Percentiles rank a stretch among this genome's conserved stretches.
Evolutionary conservation across 163 green algal genomes (phyloP).

Genomic region (Prototheca stagnorum): DNA sequence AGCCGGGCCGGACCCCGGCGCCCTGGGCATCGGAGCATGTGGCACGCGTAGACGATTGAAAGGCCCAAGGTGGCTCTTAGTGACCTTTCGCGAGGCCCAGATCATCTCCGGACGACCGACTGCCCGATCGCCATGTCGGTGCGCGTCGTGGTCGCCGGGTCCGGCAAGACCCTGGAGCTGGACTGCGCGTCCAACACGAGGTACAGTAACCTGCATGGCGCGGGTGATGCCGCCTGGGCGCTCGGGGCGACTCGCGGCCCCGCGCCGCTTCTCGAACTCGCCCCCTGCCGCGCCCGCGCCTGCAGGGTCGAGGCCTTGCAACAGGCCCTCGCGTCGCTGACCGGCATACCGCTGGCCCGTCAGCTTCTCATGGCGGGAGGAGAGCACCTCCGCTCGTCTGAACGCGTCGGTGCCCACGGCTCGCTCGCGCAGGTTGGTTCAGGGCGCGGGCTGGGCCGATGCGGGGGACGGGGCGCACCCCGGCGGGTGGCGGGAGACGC

Average conservation of each 20-base stretch:
- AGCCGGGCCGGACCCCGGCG: too few relatives aligned
- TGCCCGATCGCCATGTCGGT: constrained; percentile 13
- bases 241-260: background rate
- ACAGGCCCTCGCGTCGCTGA: constrained; percentile 51
- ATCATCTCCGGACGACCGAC: too few relatives aligned
- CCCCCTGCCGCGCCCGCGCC: background rate
- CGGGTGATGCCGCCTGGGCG: background rate
- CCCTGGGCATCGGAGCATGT: too few relatives aligned
- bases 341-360: constrained; percentile 43
- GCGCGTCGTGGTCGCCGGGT: constrained; percentile 39
- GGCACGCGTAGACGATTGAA: too few relatives aligned
- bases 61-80: too few relatives aligned
- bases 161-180: constrained; percentile 47
- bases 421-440: too few relatives aligned
- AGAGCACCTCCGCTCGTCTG: too few relatives aligned
- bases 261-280: background rate
- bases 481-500: too few relatives aligned
- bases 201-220: constrained; percentile 8
- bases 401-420: too few relatives aligned
- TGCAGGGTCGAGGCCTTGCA: constrained; percentile 68
- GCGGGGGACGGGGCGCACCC: too few relatives aligned
- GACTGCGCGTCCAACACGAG: constrained; percentile 28
- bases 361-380: constrained; percentile 84
- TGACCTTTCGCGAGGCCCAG: too few relatives aligned
- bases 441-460: too few relatives aligned